These are phyloP conservation scores for Mrakia gelida DNA, from an alignment of 768 basidiomycete genomes.

Conservation along the genomic window DNA sequence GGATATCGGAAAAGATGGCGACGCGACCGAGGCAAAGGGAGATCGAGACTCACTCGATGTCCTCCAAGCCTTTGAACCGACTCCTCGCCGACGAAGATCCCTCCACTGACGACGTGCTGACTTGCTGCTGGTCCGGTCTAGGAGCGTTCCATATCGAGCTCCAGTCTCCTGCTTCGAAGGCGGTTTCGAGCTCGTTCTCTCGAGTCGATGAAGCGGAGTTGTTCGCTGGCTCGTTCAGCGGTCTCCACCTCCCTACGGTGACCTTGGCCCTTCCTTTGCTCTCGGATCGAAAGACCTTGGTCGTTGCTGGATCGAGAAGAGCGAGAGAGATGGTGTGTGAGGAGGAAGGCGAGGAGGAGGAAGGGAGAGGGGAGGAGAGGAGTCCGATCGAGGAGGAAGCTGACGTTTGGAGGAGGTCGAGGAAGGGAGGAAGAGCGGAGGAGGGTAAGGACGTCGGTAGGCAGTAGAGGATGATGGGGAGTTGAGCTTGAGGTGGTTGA, in stretches of 20 bases:
- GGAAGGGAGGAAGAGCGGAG: background rate
- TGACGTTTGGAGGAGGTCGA: background rate
- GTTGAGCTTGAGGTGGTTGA: background rate
- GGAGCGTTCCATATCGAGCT: background rate
- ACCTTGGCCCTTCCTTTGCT: background rate
- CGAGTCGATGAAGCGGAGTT: too few species aligned
- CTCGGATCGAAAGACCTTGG: background rate
- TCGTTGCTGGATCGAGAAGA: background rate
- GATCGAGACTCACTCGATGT: background rate
- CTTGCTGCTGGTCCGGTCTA: background rate
- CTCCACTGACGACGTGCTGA: too few species aligned
- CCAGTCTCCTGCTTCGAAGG: conserved; percentile 8
- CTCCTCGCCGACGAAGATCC: background rate
- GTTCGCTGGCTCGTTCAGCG: background rate
- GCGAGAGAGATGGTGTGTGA: background rate
- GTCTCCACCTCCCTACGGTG: conserved; percentile 17
- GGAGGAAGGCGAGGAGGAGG: background rate
- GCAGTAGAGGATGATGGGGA: background rate
- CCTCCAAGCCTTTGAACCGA: background rate
- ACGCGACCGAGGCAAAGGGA: background rate
- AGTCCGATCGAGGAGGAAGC: conserved; percentile 7
- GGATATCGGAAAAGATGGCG: background rate
- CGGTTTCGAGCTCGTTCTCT: background rate
- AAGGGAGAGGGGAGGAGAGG: background rate
- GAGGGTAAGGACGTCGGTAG: background rate